Evolutionary conservation across 2,329 filamentous ascomycete species (phyloP).

Genomic region (Emmonsia crescens): DNA sequence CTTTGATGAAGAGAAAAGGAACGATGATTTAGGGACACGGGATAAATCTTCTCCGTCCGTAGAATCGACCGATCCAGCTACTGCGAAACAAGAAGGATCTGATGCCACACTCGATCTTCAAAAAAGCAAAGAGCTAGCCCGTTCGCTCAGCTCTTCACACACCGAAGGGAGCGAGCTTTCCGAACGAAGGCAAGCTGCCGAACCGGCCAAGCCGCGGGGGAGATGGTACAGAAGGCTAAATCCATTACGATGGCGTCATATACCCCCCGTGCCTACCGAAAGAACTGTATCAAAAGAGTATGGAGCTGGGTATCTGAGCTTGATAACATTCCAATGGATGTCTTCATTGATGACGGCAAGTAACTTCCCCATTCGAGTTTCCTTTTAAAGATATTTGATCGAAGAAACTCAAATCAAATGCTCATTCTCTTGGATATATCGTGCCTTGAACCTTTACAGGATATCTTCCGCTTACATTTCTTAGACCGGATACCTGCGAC

Average conservation of each 20-base stretch:
- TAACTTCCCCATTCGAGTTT: slow-evolving; percentile 11
- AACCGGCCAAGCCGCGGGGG: slow-evolving; percentile 2
- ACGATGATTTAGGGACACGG: neutral
- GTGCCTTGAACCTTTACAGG: neutral
- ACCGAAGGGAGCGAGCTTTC: neutral
- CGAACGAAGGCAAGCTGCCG: neutral
- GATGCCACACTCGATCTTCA: neutral
- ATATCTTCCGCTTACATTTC: slow-evolving; percentile 12
- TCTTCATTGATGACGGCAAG: slow-evolving; percentile 68
- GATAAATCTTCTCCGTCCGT: neutral
- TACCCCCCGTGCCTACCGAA: slow-evolving; percentile 46
- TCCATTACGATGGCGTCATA: slow-evolving; percentile 36
- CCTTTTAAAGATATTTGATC: neutral
- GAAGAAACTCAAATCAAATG: neutral
- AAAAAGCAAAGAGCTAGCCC: neutral
- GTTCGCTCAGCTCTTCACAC: neutral
- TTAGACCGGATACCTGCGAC: slow-evolving; percentile 72
- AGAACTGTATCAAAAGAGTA: slow-evolving; percentile 55
- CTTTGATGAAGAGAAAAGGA: neutral
- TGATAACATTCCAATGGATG: slow-evolving; percentile 82
- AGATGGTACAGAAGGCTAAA: slow-evolving; percentile 34
- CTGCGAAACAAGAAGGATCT: neutral
- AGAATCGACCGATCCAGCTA: neutral
- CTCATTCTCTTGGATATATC: slow-evolving; percentile 5
- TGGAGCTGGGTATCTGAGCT: slow-evolving; percentile 61